Percentiles rank a stretch among this genome's conserved stretches.
Evolutionary conservation across 345 rosid genomes (phyloP).

Genomic region (Eucalyptus decipiens): DNA sequence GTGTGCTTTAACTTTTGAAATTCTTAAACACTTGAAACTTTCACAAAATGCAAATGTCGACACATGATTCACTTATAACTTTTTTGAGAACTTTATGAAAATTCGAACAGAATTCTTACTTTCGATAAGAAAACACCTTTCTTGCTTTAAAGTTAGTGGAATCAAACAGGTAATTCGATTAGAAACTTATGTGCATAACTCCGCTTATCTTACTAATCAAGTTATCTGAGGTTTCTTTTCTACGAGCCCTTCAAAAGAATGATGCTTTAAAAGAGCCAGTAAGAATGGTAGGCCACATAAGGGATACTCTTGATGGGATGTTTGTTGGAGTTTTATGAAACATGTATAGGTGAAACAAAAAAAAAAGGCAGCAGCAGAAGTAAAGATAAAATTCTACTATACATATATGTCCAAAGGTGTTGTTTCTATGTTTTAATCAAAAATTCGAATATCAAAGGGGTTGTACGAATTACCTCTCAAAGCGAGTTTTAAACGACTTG

Average conservation of each 20-base stretch:
- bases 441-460: no score
- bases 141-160: not conserved
- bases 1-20: not conserved
- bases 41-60: not conserved
- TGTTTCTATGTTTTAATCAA: no score
- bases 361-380: no score
- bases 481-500: no score
- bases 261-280: not conserved
- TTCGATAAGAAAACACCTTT: not conserved
- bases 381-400: no score
- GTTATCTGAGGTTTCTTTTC: not conserved
- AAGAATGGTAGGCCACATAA: not conserved
- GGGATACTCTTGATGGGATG: not conserved
- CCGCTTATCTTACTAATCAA: not conserved
- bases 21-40: not conserved
- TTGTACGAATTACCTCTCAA: no score
- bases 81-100: not conserved
- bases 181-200: not conserved
- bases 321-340: no score
- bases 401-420: no score
- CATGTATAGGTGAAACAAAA: no score
- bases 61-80: not conserved
- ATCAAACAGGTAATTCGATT: not conserved
- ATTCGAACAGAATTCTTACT: not conserved
- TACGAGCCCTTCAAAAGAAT: not conserved